These are phyloP conservation scores for Colletotrichum sp. DNA, from an alignment of 2,329 filamentous ascomycete species.

Conservation along the genomic window DNA sequence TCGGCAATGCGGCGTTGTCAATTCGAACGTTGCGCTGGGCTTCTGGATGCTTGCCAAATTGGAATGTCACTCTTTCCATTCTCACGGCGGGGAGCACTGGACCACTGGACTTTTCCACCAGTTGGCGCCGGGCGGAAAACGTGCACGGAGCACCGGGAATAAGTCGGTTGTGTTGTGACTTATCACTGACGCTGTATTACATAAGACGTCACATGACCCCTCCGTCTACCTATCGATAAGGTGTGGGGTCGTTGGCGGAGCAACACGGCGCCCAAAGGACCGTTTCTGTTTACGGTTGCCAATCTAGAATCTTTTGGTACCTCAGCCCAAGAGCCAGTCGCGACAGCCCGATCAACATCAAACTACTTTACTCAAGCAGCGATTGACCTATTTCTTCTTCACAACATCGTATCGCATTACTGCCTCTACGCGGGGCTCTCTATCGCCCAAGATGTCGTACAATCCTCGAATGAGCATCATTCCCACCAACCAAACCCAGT, in stretches of 20 bases:
- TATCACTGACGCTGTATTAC: background rate
- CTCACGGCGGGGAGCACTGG: background rate
- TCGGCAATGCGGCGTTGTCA: background rate
- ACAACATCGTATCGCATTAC: background rate
- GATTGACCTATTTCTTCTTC: background rate
- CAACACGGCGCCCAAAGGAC: constrained; percentile 1
- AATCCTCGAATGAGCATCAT: constrained; percentile 67
- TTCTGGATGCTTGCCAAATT: background rate
- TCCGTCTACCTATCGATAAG: background rate
- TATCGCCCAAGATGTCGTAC: constrained; percentile 54
- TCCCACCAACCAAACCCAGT: constrained; percentile 52
- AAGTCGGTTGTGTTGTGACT: background rate
- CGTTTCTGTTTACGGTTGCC: background rate
- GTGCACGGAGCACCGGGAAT: background rate
- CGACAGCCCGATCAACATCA: background rate
- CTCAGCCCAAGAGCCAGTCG: background rate
- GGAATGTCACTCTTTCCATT: background rate
- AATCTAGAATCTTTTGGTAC: background rate
- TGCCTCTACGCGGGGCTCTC: background rate
- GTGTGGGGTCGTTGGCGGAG: background rate
- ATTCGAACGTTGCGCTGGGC: background rate
- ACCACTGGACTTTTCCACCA: background rate
- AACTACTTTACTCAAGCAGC: background rate
- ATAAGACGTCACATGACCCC: background rate
- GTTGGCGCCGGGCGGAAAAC: background rate